A percentile compares a stretch with the other conserved stretches of the same genome.
Evolutionary conservation across 2,329 filamentous ascomycete species (phyloP).

Genomic region (Aureobasidium uvarum): DNA sequence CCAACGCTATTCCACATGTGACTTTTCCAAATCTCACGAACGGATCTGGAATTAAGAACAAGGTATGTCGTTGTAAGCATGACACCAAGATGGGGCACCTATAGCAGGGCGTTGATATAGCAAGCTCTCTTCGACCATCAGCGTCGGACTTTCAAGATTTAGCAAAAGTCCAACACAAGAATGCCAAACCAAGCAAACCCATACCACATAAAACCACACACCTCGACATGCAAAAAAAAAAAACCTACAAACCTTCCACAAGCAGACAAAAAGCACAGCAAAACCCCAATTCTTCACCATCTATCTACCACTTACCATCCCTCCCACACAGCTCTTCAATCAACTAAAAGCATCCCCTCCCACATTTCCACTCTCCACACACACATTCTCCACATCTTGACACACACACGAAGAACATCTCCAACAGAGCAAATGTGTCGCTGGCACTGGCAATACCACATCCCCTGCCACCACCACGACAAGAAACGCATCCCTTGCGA

Average conservation of each 20-base stretch:
- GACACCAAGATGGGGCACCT: neutral
- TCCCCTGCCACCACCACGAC: neutral
- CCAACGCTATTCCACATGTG: neutral
- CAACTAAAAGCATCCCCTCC: too few species aligned
- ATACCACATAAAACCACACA: too few species aligned
- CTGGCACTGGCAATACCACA: neutral
- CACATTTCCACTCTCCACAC: too few species aligned
- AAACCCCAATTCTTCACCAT: too few species aligned
- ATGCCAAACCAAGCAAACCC: neutral
- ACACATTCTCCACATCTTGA: too few species aligned
- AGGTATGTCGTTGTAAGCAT: neutral
- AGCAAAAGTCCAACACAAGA: neutral
- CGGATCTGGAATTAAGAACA: neutral
- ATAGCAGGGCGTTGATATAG: neutral
- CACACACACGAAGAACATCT: too few species aligned
- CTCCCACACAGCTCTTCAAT: too few species aligned
- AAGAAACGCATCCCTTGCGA: neutral
- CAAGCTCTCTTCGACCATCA: neutral
- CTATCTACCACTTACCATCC: too few species aligned
- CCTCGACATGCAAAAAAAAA: too few species aligned
- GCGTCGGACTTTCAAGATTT: neutral
- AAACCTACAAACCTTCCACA: too few species aligned
- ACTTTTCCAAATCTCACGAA: neutral
- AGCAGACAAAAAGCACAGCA: too few species aligned
- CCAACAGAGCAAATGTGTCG: neutral